phyloP scores from a whole-genome alignment of 106 monocot species.

The Vanilla planifolia region DNA sequence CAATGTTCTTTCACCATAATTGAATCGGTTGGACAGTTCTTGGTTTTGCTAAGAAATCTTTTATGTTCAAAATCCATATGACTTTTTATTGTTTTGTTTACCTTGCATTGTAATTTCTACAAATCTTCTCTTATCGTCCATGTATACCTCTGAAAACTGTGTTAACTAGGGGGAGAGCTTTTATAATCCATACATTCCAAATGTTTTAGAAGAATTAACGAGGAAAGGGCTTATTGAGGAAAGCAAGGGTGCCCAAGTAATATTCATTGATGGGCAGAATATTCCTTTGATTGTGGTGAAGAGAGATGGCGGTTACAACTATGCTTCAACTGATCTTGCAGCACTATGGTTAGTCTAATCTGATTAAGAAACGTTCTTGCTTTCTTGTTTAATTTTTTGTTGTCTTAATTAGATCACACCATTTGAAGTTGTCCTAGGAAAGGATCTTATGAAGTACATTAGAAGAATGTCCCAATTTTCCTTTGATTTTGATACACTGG shows the following conservation, averaged over 20 bases:
- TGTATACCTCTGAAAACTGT: neutral
- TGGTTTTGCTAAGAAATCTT: neutral
- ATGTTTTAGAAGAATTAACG: slow-evolving; percentile 49
- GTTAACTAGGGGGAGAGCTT: slow-evolving; percentile 55
- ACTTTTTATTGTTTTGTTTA: neutral
- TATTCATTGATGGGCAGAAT: slow-evolving; percentile 67
- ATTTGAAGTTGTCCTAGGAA: too few species aligned
- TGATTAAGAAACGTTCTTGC: neutral
- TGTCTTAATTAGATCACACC: neutral
- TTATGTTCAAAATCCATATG: too few species aligned
- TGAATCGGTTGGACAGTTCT: neutral
- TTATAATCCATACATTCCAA: slow-evolving; percentile 55
- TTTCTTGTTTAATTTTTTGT: neutral
- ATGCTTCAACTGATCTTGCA: slow-evolving; percentile 90
- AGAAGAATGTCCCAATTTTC: too few species aligned
- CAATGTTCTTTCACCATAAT: too few species aligned
- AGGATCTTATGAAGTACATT: too few species aligned
- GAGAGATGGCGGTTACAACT: slow-evolving; percentile 87
- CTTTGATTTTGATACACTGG: too few species aligned
- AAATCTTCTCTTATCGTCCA: neutral
- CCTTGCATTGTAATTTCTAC: neutral
- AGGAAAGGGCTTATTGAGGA: slow-evolving; percentile 62
- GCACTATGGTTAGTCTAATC: slow-evolving; percentile 64
- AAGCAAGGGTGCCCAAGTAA: slow-evolving; percentile 86
- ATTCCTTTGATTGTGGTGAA: slow-evolving; percentile 92